These are phyloP conservation scores for Calonectria pseudoreteaudii DNA, from an alignment of 2,329 filamentous ascomycete species.

Conservation along the genomic window DNA sequence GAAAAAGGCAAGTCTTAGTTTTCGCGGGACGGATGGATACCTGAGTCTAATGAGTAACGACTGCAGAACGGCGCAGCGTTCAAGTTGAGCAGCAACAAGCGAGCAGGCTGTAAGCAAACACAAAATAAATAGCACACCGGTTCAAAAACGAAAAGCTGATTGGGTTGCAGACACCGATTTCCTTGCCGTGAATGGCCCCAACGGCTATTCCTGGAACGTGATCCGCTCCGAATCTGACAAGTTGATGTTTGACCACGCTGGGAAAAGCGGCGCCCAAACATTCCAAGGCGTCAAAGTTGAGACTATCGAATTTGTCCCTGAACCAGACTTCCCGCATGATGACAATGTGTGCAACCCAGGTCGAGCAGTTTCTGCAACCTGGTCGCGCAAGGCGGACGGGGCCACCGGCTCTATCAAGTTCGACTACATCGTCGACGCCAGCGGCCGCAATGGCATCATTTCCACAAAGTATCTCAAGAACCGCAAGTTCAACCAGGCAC, in stretches of 20 bases:
- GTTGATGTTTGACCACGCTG: constrained; percentile 57
- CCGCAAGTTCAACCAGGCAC: constrained; percentile 56
- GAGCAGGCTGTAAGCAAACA: constrained; percentile 46
- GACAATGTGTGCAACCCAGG: too few species aligned
- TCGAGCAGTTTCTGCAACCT: too few species aligned
- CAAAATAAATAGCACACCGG: background rate
- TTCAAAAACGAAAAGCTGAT: background rate
- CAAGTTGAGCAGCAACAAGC: constrained; percentile 46
- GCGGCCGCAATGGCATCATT: constrained; percentile 58
- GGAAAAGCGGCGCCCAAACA: constrained; percentile 50
- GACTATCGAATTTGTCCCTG: constrained; percentile 27
- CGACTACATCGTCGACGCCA: constrained; percentile 63
- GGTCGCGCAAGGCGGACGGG: constrained; percentile 47
- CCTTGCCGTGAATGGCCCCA: constrained; percentile 49
- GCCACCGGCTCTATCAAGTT: constrained; percentile 54
- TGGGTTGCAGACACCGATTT: constrained; percentile 53
- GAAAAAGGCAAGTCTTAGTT: background rate
- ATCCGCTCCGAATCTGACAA: constrained; percentile 59
- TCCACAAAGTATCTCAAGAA: constrained; percentile 62
- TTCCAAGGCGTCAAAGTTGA: constrained; percentile 55
- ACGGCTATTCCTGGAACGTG: constrained; percentile 57
- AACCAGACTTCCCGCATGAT: too few species aligned
- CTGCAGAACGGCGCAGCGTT: constrained; percentile 49
- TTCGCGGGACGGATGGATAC: too few species aligned
- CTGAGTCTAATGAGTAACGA: too few species aligned